Conservation (phyloP, 75 land plant species). For the Cupressus sempervirens region DNA sequence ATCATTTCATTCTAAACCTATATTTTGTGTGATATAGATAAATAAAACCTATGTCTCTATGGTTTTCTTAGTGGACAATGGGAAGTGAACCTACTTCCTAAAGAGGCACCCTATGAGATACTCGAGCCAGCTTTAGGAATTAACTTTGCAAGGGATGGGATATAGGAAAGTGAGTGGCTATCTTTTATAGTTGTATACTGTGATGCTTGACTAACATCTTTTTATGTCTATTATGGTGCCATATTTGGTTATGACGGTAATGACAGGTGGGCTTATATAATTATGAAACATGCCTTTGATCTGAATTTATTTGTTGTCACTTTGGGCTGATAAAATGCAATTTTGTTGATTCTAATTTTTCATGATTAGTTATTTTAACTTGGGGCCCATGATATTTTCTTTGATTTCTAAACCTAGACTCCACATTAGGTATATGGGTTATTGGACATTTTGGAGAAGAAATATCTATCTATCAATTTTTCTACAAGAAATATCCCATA, state of each 20-base stretch:
- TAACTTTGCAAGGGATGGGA: constrained; percentile 63
- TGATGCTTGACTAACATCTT: constrained; percentile 55
- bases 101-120: constrained; percentile 61
- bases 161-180: constrained; percentile 55
- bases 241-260: constrained; percentile 45
- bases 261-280: constrained; percentile 22
- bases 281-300: not conserved
- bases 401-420: not conserved
- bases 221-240: constrained; percentile 50
- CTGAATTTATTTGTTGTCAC: not conserved
- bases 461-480: too few relatives aligned
- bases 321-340: not conserved
- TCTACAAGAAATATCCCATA: not conserved
- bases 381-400: not conserved
- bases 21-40: constrained; percentile 24
- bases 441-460: not conserved
- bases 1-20: not conserved
- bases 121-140: constrained; percentile 64
- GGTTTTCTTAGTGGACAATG: constrained; percentile 59
- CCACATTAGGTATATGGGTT: not conserved
- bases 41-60: constrained; percentile 71
- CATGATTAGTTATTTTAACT: not conserved
- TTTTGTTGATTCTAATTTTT: too few relatives aligned
- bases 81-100: constrained; percentile 68
- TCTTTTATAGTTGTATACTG: constrained; percentile 59